Conservation (phyloP, 2,329 filamentous ascomycete species). For the Pseudogymnoascus sp. region DNA sequence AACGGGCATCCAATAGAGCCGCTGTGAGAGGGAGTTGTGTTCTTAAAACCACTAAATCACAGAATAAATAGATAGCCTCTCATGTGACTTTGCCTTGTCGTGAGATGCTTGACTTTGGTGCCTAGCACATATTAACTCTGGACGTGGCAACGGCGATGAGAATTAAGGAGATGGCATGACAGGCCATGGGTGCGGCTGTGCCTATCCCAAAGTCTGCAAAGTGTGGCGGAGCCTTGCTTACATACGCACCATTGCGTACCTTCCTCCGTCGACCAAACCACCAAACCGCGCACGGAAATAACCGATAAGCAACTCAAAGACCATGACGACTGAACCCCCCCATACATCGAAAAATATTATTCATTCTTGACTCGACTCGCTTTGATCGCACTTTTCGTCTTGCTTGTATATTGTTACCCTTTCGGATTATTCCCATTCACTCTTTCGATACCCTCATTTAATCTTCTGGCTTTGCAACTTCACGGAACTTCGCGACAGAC, state of each 20-base stretch:
- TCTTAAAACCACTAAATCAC: not conserved
- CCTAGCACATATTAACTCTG: not conserved
- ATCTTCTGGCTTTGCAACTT: conserved; percentile 2
- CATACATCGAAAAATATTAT: conserved; percentile 10
- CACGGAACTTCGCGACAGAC: conserved; percentile 6
- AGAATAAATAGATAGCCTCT: not conserved
- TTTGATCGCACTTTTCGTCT: conserved; percentile 3
- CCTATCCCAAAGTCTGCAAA: not conserved
- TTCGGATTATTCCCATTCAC: conserved; percentile 5
- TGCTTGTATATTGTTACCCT: not conserved
- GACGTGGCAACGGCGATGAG: not conserved
- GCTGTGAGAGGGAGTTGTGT: not conserved
- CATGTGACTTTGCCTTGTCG: not conserved
- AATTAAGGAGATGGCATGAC: not conserved
- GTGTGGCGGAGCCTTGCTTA: conserved; percentile 10
- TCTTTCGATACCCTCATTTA: conserved; percentile 10
- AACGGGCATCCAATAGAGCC: not conserved
- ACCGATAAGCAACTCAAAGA: conserved; percentile 8
- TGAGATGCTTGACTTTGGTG: not conserved
- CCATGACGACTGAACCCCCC: conserved; percentile 7
- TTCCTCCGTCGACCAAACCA: not conserved
- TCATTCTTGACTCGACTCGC: conserved; percentile 8
- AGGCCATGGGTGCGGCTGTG: not conserved
- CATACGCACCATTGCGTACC: conserved; percentile 8
- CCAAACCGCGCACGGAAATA: conserved; percentile 8